Conservation (phyloP, 257 asterid species). For the Plectranthus barbatus region DNA sequence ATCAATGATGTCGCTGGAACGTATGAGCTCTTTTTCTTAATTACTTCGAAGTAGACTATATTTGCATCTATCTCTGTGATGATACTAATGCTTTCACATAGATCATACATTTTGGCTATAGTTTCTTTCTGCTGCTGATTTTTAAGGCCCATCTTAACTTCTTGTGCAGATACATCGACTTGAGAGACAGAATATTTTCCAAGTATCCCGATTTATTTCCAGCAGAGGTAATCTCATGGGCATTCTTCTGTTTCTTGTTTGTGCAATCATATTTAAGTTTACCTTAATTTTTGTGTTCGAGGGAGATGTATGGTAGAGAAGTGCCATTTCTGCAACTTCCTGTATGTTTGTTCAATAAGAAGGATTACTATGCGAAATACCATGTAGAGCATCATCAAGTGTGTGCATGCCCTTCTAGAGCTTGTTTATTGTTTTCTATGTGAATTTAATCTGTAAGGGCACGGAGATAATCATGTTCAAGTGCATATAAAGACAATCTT, state of each 20-base stretch:
- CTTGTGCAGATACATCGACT: slow-evolving; percentile 70
- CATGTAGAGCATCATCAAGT: too few species aligned
- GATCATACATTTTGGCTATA: not conserved
- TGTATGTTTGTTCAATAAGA: not conserved
- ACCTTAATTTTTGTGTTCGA: not conserved
- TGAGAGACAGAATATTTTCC: slow-evolving; percentile 64
- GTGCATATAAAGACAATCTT: not conserved
- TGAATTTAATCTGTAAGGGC: too few species aligned
- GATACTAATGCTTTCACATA: not conserved
- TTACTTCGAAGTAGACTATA: not conserved
- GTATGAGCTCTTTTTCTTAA: slow-evolving; percentile 40
- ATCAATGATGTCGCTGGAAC: slow-evolving; percentile 79
- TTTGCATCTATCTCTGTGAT: not conserved
- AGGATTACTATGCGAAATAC: not conserved
- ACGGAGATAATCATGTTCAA: too few species aligned
- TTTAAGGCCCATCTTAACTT: slow-evolving; percentile 6
- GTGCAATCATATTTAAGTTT: not conserved
- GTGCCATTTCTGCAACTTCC: not conserved
- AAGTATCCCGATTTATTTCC: slow-evolving; percentile 81
- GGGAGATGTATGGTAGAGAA: too few species aligned
- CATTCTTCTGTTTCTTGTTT: not conserved
- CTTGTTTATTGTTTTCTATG: too few species aligned
- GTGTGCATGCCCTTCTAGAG: too few species aligned
- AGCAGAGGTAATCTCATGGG: slow-evolving; percentile 57
- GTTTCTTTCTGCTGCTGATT: slow-evolving; percentile 11